Evolutionary conservation across 805 yeast genomes (phyloP).

Genomic region (Saccharomycopsis schoenii): DNA sequence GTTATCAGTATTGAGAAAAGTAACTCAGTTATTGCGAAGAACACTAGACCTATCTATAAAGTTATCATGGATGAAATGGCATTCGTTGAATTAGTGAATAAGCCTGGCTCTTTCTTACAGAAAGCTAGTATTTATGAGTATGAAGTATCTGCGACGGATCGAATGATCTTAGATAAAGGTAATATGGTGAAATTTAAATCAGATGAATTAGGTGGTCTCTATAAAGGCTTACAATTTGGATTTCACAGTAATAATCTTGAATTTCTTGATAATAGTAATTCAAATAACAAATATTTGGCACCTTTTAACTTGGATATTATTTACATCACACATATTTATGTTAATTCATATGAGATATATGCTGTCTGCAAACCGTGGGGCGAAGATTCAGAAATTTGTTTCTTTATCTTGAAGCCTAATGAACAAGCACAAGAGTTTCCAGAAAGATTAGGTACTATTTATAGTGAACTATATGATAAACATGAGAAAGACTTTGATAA

Average conservation of each 20-base stretch:
- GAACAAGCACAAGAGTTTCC: conserved; percentile 57
- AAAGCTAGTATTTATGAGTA: conserved; percentile 64
- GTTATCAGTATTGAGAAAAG: conserved; percentile 43
- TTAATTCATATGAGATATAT: conserved; percentile 69
- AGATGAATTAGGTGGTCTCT: conserved; percentile 68
- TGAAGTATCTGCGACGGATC: conserved; percentile 52
- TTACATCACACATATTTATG: conserved; percentile 57
- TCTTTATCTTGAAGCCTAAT: conserved; percentile 62
- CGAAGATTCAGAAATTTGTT: conserved; percentile 31
- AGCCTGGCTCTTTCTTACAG: conserved; percentile 54
- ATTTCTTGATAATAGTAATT: conserved; percentile 33
- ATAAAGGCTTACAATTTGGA: conserved; percentile 78
- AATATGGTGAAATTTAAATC: conserved; percentile 60
- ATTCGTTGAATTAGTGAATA: conserved; percentile 43
- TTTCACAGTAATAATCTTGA: conserved; percentile 54
- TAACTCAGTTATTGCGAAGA: conserved; percentile 60
- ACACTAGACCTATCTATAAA: conserved; percentile 32
- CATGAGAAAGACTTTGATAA: conserved; percentile 38
- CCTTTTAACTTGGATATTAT: conserved; percentile 47
- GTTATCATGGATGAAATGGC: conserved; percentile 54
- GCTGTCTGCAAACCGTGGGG: conserved; percentile 55
- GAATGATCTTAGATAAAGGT: conserved; percentile 77
- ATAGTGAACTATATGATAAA: conserved; percentile 39
- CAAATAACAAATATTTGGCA: conserved; percentile 34
- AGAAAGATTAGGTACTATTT: conserved; percentile 39